Evolutionary conservation across 2,329 filamentous ascomycete species (phyloP), one percentile per base, ranked within the genome.

Genomic region (Fusarium graminum): DNA sequence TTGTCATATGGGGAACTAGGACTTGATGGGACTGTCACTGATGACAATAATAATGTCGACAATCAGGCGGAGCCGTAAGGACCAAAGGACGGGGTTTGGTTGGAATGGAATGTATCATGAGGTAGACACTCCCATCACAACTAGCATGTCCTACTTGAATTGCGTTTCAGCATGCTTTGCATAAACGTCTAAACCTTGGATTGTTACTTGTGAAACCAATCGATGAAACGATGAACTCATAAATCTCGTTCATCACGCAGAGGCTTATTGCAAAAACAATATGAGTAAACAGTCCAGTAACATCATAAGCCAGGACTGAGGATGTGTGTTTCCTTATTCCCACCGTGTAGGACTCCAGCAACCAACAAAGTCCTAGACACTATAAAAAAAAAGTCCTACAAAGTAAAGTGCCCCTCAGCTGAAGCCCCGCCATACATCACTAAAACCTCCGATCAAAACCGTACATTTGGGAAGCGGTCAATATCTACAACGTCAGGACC

Each of bases 371-470:
- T 63, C 59, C 59, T 63, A 63, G 22, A 19, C 50, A 32, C 38
- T 55, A 40, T 60, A n/a, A 40, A 7, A 19, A 47, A 38, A 36
- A 52, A 56, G 34, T 59, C 42, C 56, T 56, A 57, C 30, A 54
- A 45, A 40, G 25, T 30, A 46, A 19, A 22, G 22, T 22, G 22
- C 22, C 22, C 22, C 22, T 6, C 41, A 58, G 41, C 40, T 44
- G 39, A 32, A 38, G 47, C 59, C 60, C 57, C 61, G 40, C 49
- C 46, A 40, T 53, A 45, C n/a, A 26, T 28, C 29, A 45, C 42
- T 25, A 34, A 30, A 25, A 46, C 40, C 51, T 63, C 59, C 50
- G 41, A 49, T 50, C 54, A 61, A 68, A 67, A 52, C 65, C 65
- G 56, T 44, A 51, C 43, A 34, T 34, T 59, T n/a, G 44, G 54